Evolutionary conservation across 768 basidiomycete genomes (phyloP), one percentile per base, ranked within the genome.

Genomic region (Mycena haematopus): DNA sequence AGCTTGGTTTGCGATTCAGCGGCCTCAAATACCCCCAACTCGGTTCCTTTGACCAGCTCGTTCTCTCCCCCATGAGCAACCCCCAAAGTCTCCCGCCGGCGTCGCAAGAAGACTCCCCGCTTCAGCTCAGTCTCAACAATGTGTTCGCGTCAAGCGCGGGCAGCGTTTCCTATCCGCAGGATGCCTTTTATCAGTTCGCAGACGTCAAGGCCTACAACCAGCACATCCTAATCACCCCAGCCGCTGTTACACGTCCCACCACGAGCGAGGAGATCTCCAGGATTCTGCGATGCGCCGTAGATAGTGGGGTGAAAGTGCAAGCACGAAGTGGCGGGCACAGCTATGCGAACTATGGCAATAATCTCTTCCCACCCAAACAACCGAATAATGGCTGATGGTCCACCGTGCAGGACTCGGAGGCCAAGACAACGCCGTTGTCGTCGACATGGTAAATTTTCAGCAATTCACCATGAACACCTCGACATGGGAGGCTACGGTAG

Each of bases 361-460:
- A 42, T 7, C n/a, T 31, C 40, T 17, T 11, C 22, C 5, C 22
- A 24, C 51, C 8, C 25, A 25, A 0, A 35, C n/a, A n/a, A n/a
- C n/a, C n/a, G n/a, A n/a, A n/a, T n/a, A n/a, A n/a, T n/a, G n/a
- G 11, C 8, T 17, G 21, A 6, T 42, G 24, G 17, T 3, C 10
- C 17, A 49, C 1, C 25, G 19, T 15, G 52, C 38, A 68, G 68
- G 60, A 25, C 60, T 77, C 22, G 72, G 72, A 10, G 72, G 72
- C 33, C 62, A 60, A 56, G 69, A 75, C 58, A 69, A 70, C 29
- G 67, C 68, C 10, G 65, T 76, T 47, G 71, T 76, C 4, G 63
- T 77, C 50, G 75, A 77, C 64, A 36, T 77, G 27, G 47, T 24
- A 33, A 56, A 68, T 29, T 68, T 75, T 52, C 56, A 71, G 24